Percentiles rank a stretch among this genome's conserved stretches.
These are phyloP conservation scores for Aspergillus coremiiformis DNA, from an alignment of 495 filamentous ascomycete species.

Conservation along the genomic window DNA sequence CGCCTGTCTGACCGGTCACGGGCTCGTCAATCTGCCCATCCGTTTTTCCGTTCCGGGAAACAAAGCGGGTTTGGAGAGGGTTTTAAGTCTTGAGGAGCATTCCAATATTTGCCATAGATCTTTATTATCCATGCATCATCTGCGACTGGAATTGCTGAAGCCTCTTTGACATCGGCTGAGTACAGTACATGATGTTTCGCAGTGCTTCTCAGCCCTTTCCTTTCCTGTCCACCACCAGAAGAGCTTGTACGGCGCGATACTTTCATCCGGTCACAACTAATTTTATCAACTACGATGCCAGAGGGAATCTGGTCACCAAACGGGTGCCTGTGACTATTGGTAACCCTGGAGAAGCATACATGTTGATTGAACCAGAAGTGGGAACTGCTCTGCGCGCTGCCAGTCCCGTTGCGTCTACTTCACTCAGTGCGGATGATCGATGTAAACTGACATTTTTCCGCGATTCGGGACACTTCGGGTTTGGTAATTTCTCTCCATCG, in stretches of 20 bases:
- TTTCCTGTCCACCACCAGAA: constrained; percentile 5
- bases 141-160: no score
- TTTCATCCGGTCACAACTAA: constrained; percentile 25
- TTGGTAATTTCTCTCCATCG: constrained; percentile 15
- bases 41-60: no score
- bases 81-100: no score
- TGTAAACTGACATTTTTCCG: constrained; percentile 32
- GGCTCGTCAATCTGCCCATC: no score
- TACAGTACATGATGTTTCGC: constrained; percentile 15
- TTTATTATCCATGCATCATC: no score
- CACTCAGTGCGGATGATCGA: constrained; percentile 18
- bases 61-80: no score
- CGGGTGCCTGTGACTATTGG: constrained; percentile 26
- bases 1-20: no score
- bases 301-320: constrained; percentile 19
- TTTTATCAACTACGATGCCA: constrained; percentile 20
- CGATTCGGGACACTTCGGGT: constrained; percentile 26
- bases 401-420: constrained; percentile 15
- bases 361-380: constrained; percentile 24
- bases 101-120: no score
- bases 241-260: constrained; percentile 12
- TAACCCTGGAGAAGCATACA: constrained; percentile 23
- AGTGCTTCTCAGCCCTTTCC: constrained; percentile 10
- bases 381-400: constrained; percentile 25
- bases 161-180: background rate